Base-by-base conservation (phyloP, 176 grass and related monocot genomes). In the Microstegium vimineum region DNA sequence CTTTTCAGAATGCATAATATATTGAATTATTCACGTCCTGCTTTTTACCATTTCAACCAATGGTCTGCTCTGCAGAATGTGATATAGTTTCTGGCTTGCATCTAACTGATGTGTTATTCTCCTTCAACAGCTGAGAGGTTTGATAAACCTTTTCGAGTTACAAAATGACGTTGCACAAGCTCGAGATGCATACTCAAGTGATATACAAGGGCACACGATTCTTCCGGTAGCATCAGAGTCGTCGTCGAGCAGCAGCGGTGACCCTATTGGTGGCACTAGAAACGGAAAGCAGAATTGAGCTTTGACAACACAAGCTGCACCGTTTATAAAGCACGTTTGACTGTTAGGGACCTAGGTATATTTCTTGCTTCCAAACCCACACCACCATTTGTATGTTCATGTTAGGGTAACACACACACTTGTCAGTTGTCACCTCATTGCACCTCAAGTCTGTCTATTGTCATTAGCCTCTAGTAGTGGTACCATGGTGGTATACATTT, bases 121-220 rank as follows among this genome's bases (percentile, higher is more conserved):
- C 61, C 10, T 87, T 2, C 86, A 41, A 74, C 78, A 98, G 90
- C 76, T 94, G 83, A 87, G 76, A 59, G 82, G 69, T 84, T 72
- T 98, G 83, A 94, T 98, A 82, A 72, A 61, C 46, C 90, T 74
- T 49, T 77, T 98, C 3, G 92, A 94, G 65, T 71, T 75, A 13
- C 86, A 76, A 33, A 66, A 66, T 54, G 31, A 71, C 23, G 74
- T 81, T 59, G 75, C 89, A 31, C 71, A 83, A 47, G 75, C 42
- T 82, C 36, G 72, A 31, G 81, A 85, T 22, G 86, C 66, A 1
- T 67, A 74, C 25, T n/a, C 71, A 51, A 82, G 35, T 33, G 92
- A 94, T 61, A 78, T 85, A 75, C 57, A 81, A 27, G 90, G 73
- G n/a, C 70, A 76, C 76, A 78, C 69, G 5, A 66, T 86, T 75